A percentile compares a stretch with the other conserved stretches of the same genome.
Evolutionary conservation across 345 rosid genomes (phyloP).

Genomic region (Excoecaria cochinchinensis): DNA sequence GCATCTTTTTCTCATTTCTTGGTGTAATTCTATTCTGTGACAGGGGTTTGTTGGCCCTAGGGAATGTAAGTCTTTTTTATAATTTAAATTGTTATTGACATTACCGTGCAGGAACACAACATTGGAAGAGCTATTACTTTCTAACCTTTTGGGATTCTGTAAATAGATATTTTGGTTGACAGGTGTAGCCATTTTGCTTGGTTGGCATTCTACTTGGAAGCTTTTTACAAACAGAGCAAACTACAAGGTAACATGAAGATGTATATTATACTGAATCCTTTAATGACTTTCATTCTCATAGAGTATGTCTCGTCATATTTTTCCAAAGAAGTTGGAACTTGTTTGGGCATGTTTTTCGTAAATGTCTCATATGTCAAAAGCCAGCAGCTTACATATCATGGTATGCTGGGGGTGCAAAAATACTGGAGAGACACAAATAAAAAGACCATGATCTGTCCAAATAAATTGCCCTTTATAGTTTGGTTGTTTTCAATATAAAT

Average conservation of each 20-base stretch:
- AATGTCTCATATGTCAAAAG: too few relatives aligned
- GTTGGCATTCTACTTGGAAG: slow-evolving; percentile 72
- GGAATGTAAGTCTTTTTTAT: slow-evolving; percentile 52
- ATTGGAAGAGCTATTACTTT: background rate
- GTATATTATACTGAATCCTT: slow-evolving; percentile 5
- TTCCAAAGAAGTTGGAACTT: background rate
- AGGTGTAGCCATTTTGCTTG: slow-evolving; percentile 79
- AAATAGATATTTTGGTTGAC: slow-evolving; percentile 66
- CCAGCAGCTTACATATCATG: too few relatives aligned
- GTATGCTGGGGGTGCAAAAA: too few relatives aligned
- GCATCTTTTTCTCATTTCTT: slow-evolving; percentile 71
- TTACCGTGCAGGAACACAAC: background rate
- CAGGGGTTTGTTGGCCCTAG: slow-evolving; percentile 76
- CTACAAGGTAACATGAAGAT: slow-evolving; percentile 52
- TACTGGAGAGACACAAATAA: too few relatives aligned
- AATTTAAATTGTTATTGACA: background rate
- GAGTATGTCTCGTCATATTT: background rate
- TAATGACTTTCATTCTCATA: background rate
- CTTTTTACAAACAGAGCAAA: slow-evolving; percentile 66
- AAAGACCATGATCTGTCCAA: background rate
- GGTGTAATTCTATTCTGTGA: slow-evolving; percentile 71
- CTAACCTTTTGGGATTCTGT: slow-evolving; percentile 22
- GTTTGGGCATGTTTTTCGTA: background rate
- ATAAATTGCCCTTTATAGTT: background rate
- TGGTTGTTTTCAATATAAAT: background rate